A percentile compares a stretch with the other conserved stretches of the same genome.
Conservation (phyloP, 2,329 filamentous ascomycete genomes). For the Sporothrix schenckii region DNA sequence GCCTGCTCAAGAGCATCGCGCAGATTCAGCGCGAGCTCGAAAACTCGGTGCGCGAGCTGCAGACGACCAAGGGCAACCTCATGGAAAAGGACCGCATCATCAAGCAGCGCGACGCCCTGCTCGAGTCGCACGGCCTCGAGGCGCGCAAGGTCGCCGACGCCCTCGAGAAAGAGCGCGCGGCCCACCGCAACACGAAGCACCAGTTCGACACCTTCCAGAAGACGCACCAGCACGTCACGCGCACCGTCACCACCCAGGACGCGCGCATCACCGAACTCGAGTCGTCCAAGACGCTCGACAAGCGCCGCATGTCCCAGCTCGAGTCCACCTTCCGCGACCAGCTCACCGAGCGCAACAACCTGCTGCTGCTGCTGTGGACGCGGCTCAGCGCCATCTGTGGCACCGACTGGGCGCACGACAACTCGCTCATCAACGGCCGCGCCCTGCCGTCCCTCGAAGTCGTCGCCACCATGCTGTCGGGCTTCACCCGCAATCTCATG, state of each 20-base stretch:
- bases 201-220: constrained; percentile 88
- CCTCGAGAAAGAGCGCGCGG: constrained; percentile 85
- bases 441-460: constrained; percentile 80
- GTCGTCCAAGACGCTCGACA: constrained; percentile 73
- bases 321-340: constrained; percentile 85
- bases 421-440: constrained; percentile 85
- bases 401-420: constrained; percentile 86
- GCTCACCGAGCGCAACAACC: constrained; percentile 82
- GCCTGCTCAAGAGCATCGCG: constrained; percentile 80
- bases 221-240: constrained; percentile 82
- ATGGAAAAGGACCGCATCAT: constrained; percentile 91
- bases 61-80: constrained; percentile 73
- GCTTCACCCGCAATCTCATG: constrained; percentile 87
- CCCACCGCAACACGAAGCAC: constrained; percentile 81
- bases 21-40: constrained; percentile 89
- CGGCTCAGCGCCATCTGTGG: constrained; percentile 83
- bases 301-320: constrained; percentile 71
- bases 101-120: constrained; percentile 81
- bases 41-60: constrained; percentile 78
- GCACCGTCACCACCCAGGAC: constrained; percentile 83
- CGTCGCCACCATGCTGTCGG: constrained; percentile 80
- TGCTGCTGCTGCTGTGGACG: constrained; percentile 89
- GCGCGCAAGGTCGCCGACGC: constrained; percentile 81
- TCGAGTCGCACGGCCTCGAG: constrained; percentile 88
- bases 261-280: constrained; percentile 85